These are phyloP conservation scores for Epichloe uncinata DNA, from an alignment of 2,329 filamentous ascomycete species.

Conservation along the genomic window DNA sequence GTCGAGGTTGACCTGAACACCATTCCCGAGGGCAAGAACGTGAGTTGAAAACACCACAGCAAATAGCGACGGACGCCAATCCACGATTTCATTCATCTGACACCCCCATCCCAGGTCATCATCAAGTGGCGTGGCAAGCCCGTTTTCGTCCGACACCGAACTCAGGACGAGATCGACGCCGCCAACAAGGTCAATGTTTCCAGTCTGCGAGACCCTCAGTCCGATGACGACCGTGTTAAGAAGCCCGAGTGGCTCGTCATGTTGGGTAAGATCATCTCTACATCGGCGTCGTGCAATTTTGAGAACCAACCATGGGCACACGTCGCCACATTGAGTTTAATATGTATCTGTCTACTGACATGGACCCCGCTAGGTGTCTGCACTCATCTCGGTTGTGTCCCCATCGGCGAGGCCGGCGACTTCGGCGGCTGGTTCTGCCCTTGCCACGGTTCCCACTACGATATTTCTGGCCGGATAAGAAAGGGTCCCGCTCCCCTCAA, in stretches of 20 bases:
- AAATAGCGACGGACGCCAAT: not conserved
- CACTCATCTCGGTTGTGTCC: conserved; percentile 98
- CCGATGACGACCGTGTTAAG: conserved; percentile 87
- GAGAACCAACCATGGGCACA: not conserved
- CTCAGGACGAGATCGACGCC: conserved; percentile 81
- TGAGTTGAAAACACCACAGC: conserved; percentile 31
- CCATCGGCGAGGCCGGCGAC: conserved; percentile 96
- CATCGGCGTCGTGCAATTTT: not conserved
- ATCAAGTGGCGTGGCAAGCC: conserved; percentile 99
- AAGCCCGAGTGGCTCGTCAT: conserved; percentile 98
- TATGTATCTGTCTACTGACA: not conserved
- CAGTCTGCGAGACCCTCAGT: conserved; percentile 77
- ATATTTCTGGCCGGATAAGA: conserved; percentile 96
- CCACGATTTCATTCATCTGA: conserved; percentile 1
- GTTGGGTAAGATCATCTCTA: conserved; percentile 51
- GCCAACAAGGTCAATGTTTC: conserved; percentile 80
- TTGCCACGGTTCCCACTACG: conserved; percentile 99
- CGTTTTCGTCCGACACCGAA: conserved; percentile 99
- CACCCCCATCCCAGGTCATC: conserved; percentile 53
- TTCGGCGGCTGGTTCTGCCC: conserved; percentile 99
- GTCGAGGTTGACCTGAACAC: conserved; percentile 87
- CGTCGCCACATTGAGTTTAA: not conserved
- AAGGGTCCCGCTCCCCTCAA: conserved; percentile 96
- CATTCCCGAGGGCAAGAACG: conserved; percentile 99
- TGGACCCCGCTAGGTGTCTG: conserved; percentile 58